Conservation (phyloP, 2,329 filamentous ascomycete species). For the Diaporthe destruens region DNA sequence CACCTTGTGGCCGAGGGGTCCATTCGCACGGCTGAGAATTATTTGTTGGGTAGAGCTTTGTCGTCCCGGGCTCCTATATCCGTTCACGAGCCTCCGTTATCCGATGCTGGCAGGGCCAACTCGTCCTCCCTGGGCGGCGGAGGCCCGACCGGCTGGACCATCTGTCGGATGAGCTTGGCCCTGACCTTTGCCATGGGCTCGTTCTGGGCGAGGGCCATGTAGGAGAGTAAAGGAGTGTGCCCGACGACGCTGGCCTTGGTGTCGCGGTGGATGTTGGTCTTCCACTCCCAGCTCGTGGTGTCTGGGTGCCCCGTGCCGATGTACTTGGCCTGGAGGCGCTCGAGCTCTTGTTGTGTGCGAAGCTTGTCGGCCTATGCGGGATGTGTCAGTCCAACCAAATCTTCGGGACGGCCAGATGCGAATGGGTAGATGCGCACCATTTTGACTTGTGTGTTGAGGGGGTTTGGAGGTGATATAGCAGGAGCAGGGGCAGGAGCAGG, state of each 20-base stretch:
- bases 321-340: constrained; percentile 95
- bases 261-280: constrained; percentile 94
- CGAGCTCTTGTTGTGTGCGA: constrained; percentile 96
- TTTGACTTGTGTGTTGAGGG: constrained; percentile 3
- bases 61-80: not conserved
- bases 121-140: constrained; percentile 69
- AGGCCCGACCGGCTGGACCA: constrained; percentile 72
- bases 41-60: not conserved
- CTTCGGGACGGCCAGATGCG: not conserved
- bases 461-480: not conserved
- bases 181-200: constrained; percentile 85
- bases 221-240: constrained; percentile 87
- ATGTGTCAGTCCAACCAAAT: not conserved
- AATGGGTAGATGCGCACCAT: constrained; percentile 26
- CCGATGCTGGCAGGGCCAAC: constrained; percentile 29
- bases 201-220: constrained; percentile 90
- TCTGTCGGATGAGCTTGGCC: constrained; percentile 84
- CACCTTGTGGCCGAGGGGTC: not conserved
- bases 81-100: constrained; percentile 44
- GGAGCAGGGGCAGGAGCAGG: not conserved
- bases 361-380: constrained; percentile 88
- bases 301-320: constrained; percentile 96
- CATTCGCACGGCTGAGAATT: not conserved
- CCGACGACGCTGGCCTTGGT: constrained; percentile 90
- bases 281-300: constrained; percentile 98